Evolutionary conservation across 305 asterid genomes (phyloP).

Genomic region (Fraxinus ornus): DNA sequence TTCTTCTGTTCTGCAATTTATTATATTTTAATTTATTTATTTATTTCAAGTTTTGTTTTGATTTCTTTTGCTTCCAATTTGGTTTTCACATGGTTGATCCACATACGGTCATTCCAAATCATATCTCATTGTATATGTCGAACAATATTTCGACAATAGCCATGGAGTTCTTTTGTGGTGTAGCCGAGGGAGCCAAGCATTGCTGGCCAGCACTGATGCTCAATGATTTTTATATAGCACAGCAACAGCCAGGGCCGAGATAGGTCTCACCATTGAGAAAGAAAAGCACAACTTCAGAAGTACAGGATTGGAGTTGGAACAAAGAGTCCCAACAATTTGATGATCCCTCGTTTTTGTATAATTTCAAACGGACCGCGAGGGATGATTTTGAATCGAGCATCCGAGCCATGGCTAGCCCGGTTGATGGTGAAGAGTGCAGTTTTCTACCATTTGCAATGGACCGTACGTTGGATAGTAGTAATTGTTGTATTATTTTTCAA

Average conservation of each 20-base stretch:
- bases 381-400: conserved; percentile 14
- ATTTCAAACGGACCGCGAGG: conserved; percentile 32
- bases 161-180: conserved; percentile 51
- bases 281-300: conserved; percentile 53
- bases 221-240: conserved; percentile 49
- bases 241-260: conserved; percentile 58
- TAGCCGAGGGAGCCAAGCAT: conserved; percentile 61
- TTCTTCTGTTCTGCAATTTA: no score
- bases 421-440: not conserved
- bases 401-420: conserved; percentile 24
- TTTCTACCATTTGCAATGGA: not conserved
- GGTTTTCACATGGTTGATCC: no score
- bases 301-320: conserved; percentile 57
- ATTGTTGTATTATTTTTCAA: no score
- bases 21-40: no score
- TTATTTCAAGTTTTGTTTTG: no score
- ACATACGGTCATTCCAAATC: no score
- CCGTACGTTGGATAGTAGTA: not conserved
- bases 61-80: no score
- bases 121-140: no score
- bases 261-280: conserved; percentile 70
- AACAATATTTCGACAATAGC: conserved; percentile 28
- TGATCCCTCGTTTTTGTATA: conserved; percentile 35
- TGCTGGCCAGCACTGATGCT: conserved; percentile 57
- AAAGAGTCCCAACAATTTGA: conserved; percentile 56